A percentile compares a stretch with the other conserved stretches of the same genome.
Conservation (phyloP, 2,329 filamentous ascomycete species). For the Karstenula rhodostoma region DNA sequence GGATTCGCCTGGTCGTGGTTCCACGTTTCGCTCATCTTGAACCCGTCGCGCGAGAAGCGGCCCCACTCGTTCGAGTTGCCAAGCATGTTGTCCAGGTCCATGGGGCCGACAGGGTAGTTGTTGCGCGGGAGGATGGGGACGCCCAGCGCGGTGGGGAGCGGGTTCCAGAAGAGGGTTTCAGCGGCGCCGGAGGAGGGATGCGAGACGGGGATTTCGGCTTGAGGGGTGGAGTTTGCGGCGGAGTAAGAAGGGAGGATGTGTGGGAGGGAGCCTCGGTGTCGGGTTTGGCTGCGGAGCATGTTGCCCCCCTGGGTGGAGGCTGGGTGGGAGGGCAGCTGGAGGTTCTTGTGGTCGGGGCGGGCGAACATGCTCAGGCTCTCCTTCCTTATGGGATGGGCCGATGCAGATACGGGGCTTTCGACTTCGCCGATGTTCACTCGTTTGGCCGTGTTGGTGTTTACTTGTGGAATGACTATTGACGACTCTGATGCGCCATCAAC, state of each 20-base stretch:
- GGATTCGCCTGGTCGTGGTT: slow-evolving; percentile 23
- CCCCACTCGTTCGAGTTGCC: slow-evolving; percentile 40
- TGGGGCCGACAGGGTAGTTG: slow-evolving; percentile 39
- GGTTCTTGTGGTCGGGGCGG: slow-evolving; percentile 14
- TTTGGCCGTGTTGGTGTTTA: slow-evolving; percentile 17
- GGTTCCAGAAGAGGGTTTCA: slow-evolving; percentile 47
- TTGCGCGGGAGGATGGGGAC: slow-evolving; percentile 46
- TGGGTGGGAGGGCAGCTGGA: slow-evolving; percentile 29
- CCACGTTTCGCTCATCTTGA: slow-evolving; percentile 41
- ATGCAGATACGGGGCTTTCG: slow-evolving; percentile 10
- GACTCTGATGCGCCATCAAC: not conserved
- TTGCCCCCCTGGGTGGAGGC: slow-evolving; percentile 24
- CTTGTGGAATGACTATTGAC: slow-evolving; percentile 25
- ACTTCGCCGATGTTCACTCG: slow-evolving; percentile 19
- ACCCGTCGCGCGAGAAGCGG: slow-evolving; percentile 44
- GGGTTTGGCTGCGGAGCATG: slow-evolving; percentile 25
- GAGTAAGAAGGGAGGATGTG: slow-evolving; percentile 20
- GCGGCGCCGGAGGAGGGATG: slow-evolving; percentile 22
- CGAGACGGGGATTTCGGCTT: slow-evolving; percentile 18
- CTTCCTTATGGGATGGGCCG: slow-evolving; percentile 23
- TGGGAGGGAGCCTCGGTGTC: slow-evolving; percentile 23
- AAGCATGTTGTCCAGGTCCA: slow-evolving; percentile 48
- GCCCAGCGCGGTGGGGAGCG: slow-evolving; percentile 48
- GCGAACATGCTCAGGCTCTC: slow-evolving; percentile 45
- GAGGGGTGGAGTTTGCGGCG: slow-evolving; percentile 22